Conservation (phyloP, 768 basidiomycete genomes). For the Coprinopsis sp. region DNA sequence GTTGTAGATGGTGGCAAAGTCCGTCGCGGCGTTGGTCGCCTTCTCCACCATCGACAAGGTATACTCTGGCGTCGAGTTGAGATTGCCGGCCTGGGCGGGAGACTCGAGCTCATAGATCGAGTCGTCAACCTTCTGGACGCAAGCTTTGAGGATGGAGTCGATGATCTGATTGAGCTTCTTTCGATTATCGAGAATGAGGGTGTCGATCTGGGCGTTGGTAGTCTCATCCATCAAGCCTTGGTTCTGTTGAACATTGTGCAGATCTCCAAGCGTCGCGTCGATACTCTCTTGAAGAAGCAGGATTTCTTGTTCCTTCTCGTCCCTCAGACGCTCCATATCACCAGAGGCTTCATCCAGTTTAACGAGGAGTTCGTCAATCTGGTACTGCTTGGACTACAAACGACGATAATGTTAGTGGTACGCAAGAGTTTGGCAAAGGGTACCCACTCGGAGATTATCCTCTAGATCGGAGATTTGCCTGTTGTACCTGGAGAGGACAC, state of each 20-base stretch:
- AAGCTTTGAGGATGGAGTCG: slow-evolving; percentile 95
- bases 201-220: slow-evolving; percentile 96
- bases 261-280: slow-evolving; percentile 85
- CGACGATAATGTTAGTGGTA: background rate
- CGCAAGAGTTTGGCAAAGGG: slow-evolving; percentile 6
- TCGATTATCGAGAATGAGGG: slow-evolving; percentile 90
- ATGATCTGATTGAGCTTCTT: slow-evolving; percentile 99
- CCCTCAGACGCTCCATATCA: slow-evolving; percentile 77
- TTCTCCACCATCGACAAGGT: slow-evolving; percentile 98
- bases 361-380: slow-evolving; percentile 86
- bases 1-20: slow-evolving; percentile 93
- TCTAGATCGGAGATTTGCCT: slow-evolving; percentile 95
- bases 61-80: slow-evolving; percentile 97
- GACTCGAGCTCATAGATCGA: slow-evolving; percentile 97
- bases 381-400: slow-evolving; percentile 84
- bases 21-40: slow-evolving; percentile 88
- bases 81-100: slow-evolving; percentile 88
- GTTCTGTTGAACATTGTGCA: slow-evolving; percentile 84
- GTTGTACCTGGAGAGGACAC: slow-evolving; percentile 88
- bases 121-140: slow-evolving; percentile 96
- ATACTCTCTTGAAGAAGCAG: slow-evolving; percentile 93
- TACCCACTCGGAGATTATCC: slow-evolving; percentile 80
- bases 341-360: slow-evolving; percentile 72
- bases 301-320: slow-evolving; percentile 98
- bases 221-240: slow-evolving; percentile 85